A percentile compares a stretch with the other conserved stretches of the same genome.
Conservation (phyloP, 164 flowering plant genomes). For the Macadamia integrifolia region DNA sequence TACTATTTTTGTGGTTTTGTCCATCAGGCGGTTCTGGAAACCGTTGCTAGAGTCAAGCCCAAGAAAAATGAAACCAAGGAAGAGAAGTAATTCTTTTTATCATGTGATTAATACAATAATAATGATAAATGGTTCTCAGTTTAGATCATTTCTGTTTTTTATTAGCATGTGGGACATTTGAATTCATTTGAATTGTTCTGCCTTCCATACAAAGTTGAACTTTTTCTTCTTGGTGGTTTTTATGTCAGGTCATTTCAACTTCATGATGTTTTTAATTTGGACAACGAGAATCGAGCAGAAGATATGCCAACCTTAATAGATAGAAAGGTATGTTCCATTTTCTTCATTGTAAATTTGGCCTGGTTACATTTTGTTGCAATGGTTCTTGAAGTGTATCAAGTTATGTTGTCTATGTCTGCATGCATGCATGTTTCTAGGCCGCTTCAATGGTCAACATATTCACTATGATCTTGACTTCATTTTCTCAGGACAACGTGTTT, state of each 20-base stretch:
- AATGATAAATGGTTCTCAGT: background rate
- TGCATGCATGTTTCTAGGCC: background rate
- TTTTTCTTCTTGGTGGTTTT: slow-evolving; percentile 5
- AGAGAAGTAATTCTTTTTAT: slow-evolving; percentile 56
- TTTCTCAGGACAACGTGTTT: slow-evolving; percentile 85
- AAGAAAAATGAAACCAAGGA: slow-evolving; percentile 93
- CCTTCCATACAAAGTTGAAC: slow-evolving; percentile 5
- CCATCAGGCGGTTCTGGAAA: slow-evolving; percentile 86
- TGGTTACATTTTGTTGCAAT: background rate
- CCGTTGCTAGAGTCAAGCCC: slow-evolving; percentile 87
- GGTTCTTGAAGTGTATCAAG: no score
- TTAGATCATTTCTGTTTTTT: background rate
- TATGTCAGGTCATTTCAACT: slow-evolving; percentile 63
- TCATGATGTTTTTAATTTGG: slow-evolving; percentile 75
- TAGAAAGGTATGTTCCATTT: slow-evolving; percentile 45
- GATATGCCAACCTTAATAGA: slow-evolving; percentile 89
- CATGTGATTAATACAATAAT: background rate
- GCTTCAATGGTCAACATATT: slow-evolving; percentile 1
- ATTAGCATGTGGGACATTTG: background rate
- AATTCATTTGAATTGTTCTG: background rate
- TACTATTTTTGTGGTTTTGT: slow-evolving; percentile 12
- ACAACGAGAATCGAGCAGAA: slow-evolving; percentile 75
- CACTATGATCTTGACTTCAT: slow-evolving; percentile 5
- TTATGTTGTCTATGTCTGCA: background rate
- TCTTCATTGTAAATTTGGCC: background rate